These are phyloP conservation scores for Cladorrhinum sp. DNA, from an alignment of 2,329 filamentous ascomycete genomes.

Conservation along the genomic window DNA sequence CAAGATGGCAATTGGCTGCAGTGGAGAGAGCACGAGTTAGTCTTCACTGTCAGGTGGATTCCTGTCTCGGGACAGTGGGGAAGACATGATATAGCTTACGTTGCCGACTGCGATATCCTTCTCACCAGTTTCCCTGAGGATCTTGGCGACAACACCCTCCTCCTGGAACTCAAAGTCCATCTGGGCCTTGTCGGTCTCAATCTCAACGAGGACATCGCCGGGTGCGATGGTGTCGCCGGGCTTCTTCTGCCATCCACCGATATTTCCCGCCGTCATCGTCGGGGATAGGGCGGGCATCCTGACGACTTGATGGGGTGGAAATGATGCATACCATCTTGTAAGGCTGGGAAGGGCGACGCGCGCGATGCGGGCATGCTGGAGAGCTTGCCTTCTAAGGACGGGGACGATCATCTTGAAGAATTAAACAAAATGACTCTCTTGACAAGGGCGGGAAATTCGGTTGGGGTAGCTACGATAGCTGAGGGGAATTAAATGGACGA, in stretches of 20 bases:
- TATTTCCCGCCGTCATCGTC: constrained; percentile 95
- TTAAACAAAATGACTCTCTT: constrained; percentile 26
- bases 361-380: constrained; percentile 50
- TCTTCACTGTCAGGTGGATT: constrained; percentile 8
- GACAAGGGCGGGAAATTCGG: constrained; percentile 19
- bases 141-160: constrained; percentile 91
- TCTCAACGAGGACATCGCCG: constrained; percentile 94
- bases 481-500: constrained; percentile 4
- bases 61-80: constrained; percentile 9
- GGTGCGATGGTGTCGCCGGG: constrained; percentile 81
- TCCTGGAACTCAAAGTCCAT: constrained; percentile 99
- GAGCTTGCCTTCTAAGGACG: constrained; percentile 60
- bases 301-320: constrained; percentile 90
- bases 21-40: constrained; percentile 16
- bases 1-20: constrained; percentile 89
- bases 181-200: constrained; percentile 99
- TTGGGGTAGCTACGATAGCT: constrained; percentile 21
- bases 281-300: constrained; percentile 98
- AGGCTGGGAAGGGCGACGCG: constrained; percentile 52
- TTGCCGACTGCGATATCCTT: constrained; percentile 94
- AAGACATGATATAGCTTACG: constrained; percentile 57
- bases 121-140: constrained; percentile 85
- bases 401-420: constrained; percentile 57
- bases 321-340: constrained; percentile 72
- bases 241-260: constrained; percentile 98